These are phyloP conservation scores for Hippophae gyantsensis DNA, from an alignment of 306 rosid species.

Conservation along the genomic window DNA sequence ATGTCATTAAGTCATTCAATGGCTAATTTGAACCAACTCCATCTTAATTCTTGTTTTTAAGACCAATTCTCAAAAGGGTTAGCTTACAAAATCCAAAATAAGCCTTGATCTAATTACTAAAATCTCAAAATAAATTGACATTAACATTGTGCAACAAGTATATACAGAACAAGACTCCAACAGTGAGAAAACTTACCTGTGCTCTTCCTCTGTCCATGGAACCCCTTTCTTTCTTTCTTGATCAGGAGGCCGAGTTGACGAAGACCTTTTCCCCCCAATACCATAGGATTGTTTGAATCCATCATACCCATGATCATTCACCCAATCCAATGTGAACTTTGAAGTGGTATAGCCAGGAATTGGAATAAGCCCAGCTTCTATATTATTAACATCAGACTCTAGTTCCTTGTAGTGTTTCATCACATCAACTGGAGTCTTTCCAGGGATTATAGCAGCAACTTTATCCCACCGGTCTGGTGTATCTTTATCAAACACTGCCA, in stretches of 20 bases:
- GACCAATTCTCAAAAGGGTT: neutral
- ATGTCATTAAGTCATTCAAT: no score
- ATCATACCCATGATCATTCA: slow-evolving; percentile 28
- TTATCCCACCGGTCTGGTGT: no score
- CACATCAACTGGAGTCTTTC: no score
- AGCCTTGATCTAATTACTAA: neutral
- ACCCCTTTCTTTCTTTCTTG: no score
- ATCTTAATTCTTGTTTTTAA: neutral
- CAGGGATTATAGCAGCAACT: no score
- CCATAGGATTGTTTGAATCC: slow-evolving; percentile 30
- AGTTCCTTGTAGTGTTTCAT: no score
- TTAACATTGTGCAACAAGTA: no score
- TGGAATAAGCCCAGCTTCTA: no score
- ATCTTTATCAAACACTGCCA: no score
- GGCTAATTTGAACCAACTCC: neutral
- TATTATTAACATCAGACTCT: no score
- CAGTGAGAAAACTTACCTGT: slow-evolving; percentile 30
- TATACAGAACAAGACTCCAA: neutral
- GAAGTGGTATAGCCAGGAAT: slow-evolving; percentile 10
- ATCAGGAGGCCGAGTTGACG: no score
- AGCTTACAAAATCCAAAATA: neutral
- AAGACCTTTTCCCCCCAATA: slow-evolving; percentile 30
- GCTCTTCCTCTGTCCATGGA: no score
- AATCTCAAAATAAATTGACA: neutral
- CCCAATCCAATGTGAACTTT: slow-evolving; percentile 48